Evolutionary conservation across 2,329 filamentous ascomycete species (phyloP), one percentile per base, ranked within the genome.

Genomic region (Emergomyces pasteurianus): DNA sequence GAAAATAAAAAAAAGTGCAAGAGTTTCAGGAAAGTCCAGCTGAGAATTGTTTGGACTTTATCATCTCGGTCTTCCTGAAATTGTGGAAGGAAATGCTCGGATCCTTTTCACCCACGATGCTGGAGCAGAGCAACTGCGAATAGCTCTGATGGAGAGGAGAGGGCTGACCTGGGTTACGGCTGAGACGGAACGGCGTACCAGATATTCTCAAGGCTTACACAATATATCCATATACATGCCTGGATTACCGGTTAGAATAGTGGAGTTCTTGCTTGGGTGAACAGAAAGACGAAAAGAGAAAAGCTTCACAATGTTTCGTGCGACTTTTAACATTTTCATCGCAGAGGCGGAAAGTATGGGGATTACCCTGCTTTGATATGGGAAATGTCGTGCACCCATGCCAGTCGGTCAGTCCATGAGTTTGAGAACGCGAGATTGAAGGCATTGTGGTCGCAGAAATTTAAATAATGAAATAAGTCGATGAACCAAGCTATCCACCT

Each of bases 1-100:
- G 92, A 84, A 91, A 87, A 0, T 92, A 85, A 84, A 83, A 83
- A 61, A 88, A 87, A 6, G 71, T 79, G 52, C 82, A 87, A 58
- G 89, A 89, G 0, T 92, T 92, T 77, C 81, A 86, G 65, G 69
- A 72, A 0, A 72, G 74, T 0, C 89, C 88, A 0, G 70, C 70
- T 1, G 80, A 84, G 58, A 83, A 1, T 86, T 89, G 69, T 90
- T 83, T 70, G 86, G 91, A 0, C 88, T 88, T 0, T 85, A 83
- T 68, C 83, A 86, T 65, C 52, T 31, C 36, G 59, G 43, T 18
- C 43, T 58, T 5, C 21, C 7, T 50, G 42, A 56, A 40, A 42
- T 56, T 40, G 68, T 66, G 0, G 76, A 80, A 60, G 73, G 80
- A 31, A 70, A 73, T 59, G 68, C 65, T 0, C 73, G 73, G 14